These are phyloP conservation scores for Xylariales sp. DNA, from an alignment of 2,329 filamentous ascomycete genomes.

Conservation along the genomic window DNA sequence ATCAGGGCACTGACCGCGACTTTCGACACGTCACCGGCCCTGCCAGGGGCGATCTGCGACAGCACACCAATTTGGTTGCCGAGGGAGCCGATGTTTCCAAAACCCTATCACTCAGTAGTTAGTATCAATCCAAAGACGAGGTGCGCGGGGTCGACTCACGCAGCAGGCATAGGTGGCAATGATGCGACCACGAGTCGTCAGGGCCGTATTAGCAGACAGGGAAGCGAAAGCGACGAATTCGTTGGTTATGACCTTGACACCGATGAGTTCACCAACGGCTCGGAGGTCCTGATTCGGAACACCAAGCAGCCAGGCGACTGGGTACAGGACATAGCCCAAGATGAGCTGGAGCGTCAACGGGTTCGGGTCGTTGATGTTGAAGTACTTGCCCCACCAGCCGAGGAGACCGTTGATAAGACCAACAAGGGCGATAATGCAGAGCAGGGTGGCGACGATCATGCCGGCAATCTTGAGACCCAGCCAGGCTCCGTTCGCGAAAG, in stretches of 20 bases:
- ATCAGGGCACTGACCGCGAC: slow-evolving; percentile 74
- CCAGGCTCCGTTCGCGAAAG: slow-evolving; percentile 71
- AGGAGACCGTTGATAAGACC: slow-evolving; percentile 63
- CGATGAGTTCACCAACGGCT: slow-evolving; percentile 73
- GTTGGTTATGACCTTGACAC: slow-evolving; percentile 81
- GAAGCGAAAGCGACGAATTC: slow-evolving; percentile 54
- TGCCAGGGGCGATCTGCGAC: slow-evolving; percentile 70
- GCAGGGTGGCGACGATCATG: slow-evolving; percentile 66
- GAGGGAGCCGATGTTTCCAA: slow-evolving; percentile 82
- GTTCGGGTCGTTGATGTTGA: slow-evolving; percentile 56
- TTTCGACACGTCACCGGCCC: slow-evolving; percentile 68
- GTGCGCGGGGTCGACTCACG: slow-evolving; percentile 37
- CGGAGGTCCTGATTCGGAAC: slow-evolving; percentile 63
- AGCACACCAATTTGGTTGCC: slow-evolving; percentile 89
- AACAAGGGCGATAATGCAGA: slow-evolving; percentile 69
- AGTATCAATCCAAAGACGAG: too few relatives aligned
- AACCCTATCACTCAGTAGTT: too few relatives aligned
- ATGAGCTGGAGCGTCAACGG: slow-evolving; percentile 65
- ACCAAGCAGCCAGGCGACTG: slow-evolving; percentile 66
- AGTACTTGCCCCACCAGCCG: slow-evolving; percentile 68
- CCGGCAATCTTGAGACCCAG: slow-evolving; percentile 70
- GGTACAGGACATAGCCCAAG: slow-evolving; percentile 67
- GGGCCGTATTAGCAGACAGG: slow-evolving; percentile 34
- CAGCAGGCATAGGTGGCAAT: slow-evolving; percentile 86
- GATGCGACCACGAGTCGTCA: slow-evolving; percentile 67